phyloP scores from a whole-genome alignment of 306 rosid genomes.

The Dryas drummondii region DNA sequence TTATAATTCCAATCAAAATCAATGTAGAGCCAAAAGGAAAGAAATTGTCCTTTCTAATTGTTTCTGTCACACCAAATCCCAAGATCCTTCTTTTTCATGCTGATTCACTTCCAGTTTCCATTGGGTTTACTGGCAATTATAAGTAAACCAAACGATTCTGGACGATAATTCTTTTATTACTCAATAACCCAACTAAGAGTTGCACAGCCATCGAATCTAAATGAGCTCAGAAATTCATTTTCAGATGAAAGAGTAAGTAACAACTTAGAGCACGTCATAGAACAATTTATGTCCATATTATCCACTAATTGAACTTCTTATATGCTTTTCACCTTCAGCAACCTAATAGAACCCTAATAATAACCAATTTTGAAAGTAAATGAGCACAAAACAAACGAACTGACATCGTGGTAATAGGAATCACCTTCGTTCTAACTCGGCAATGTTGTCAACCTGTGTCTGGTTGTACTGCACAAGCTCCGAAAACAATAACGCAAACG shows the following conservation, averaged over 20 bases:
- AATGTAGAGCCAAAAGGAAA: neutral
- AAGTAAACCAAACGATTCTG: neutral
- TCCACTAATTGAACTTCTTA: neutral
- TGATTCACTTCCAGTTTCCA: neutral
- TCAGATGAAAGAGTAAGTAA: neutral
- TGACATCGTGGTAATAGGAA: neutral
- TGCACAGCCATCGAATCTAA: neutral
- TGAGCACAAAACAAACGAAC: neutral
- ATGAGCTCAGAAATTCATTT: neutral
- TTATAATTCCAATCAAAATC: neutral
- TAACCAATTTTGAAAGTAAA: neutral
- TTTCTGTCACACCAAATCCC: neutral
- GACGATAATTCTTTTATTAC: neutral
- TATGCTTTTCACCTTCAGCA: neutral
- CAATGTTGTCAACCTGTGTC: constrained; percentile 94
- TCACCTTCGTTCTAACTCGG: constrained; percentile 93
- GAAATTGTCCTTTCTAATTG: neutral
- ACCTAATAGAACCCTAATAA: neutral
- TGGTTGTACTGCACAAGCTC: constrained; percentile 99
- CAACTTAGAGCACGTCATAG: neutral
- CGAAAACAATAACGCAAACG: constrained; percentile 93
- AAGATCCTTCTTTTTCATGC: neutral
- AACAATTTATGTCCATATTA: neutral
- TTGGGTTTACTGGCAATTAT: neutral
- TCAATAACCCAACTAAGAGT: neutral